A percentile compares a stretch with the other conserved stretches of the same genome.
These are phyloP conservation scores for Kwoniella shandongensis DNA, from an alignment of 768 basidiomycete species.

Conservation along the genomic window DNA sequence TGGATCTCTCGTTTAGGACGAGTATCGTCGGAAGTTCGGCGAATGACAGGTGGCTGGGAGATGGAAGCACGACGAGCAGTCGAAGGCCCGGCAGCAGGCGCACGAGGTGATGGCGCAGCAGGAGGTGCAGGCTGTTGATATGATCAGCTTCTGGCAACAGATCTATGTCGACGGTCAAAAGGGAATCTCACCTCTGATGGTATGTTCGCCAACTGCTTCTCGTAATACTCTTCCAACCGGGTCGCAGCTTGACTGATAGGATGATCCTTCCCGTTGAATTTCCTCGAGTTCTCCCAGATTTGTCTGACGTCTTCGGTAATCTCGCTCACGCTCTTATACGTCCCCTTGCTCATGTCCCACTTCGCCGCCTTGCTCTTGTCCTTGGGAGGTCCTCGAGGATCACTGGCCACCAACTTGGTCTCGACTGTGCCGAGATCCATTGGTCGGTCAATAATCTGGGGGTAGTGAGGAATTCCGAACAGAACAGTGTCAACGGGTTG, in stretches of 20 bases:
- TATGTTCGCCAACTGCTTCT: conserved; percentile 81
- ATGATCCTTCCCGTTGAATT: conserved; percentile 93
- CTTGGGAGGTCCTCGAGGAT: conserved; percentile 64
- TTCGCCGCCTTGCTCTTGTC: conserved; percentile 45
- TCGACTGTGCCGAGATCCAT: conserved; percentile 96
- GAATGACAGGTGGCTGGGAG: conserved; percentile 70
- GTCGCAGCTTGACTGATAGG: conserved; percentile 74
- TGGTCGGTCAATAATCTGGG: conserved; percentile 77
- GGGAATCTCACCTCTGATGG: conserved; percentile 70
- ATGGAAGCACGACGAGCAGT: conserved; percentile 69
- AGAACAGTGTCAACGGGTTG: conserved; percentile 84
- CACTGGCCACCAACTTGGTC: conserved; percentile 76
- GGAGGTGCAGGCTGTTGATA: conserved; percentile 20
- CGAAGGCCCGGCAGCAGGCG: conserved; percentile 26
- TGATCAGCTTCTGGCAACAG: neutral
- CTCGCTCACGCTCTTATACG: conserved; percentile 71
- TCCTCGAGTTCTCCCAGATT: conserved; percentile 81
- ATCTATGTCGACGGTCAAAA: too few species aligned
- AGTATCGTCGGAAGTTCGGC: conserved; percentile 61
- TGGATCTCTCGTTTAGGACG: conserved; percentile 99
- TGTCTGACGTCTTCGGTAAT: conserved; percentile 81
- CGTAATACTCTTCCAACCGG: conserved; percentile 77
- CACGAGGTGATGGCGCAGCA: conserved; percentile 30
- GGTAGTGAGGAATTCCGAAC: conserved; percentile 73
- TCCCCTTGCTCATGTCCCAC: conserved; percentile 48